Evolutionary conservation across 2,329 filamentous ascomycete genomes (phyloP).

Genomic region (Truncatella angustata): DNA sequence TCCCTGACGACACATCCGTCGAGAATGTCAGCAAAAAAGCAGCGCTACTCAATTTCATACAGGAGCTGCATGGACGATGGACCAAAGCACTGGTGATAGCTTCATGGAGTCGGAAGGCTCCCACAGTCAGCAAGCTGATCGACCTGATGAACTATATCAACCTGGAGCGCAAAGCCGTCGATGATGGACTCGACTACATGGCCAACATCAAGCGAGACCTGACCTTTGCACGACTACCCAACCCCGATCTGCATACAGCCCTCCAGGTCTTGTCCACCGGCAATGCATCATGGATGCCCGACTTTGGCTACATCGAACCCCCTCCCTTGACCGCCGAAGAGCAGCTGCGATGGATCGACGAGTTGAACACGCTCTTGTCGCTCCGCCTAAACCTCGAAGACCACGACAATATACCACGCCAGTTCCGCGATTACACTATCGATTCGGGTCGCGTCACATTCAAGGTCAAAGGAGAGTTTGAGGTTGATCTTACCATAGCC

Average conservation of each 20-base stretch:
- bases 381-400: slow-evolving; percentile 85
- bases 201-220: slow-evolving; percentile 73
- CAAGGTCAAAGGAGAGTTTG: slow-evolving; percentile 77
- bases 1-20: slow-evolving; percentile 53
- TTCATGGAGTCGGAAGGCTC: slow-evolving; percentile 81
- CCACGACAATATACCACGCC: slow-evolving; percentile 68
- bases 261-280: slow-evolving; percentile 80
- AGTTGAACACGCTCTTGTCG: slow-evolving; percentile 80
- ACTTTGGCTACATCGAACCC: slow-evolving; percentile 77
- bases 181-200: slow-evolving; percentile 59
- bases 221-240: slow-evolving; percentile 72
- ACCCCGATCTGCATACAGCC: slow-evolving; percentile 88
- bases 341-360: slow-evolving; percentile 70
- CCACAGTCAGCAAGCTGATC: slow-evolving; percentile 81
- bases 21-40: slow-evolving; percentile 77
- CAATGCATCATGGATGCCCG: slow-evolving; percentile 74
- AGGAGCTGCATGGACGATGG: slow-evolving; percentile 80
- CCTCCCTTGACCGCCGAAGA: slow-evolving; percentile 69
- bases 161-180: slow-evolving; percentile 59
- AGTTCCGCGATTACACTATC: slow-evolving; percentile 76
- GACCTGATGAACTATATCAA: slow-evolving; percentile 78
- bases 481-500: slow-evolving; percentile 87
- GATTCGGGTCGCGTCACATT: slow-evolving; percentile 89
- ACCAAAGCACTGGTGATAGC: slow-evolving; percentile 89
- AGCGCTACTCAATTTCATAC: slow-evolving; percentile 71